Conservation (phyloP, 495 filamentous ascomycete genomes). For the Neurospora tetraspora region DNA sequence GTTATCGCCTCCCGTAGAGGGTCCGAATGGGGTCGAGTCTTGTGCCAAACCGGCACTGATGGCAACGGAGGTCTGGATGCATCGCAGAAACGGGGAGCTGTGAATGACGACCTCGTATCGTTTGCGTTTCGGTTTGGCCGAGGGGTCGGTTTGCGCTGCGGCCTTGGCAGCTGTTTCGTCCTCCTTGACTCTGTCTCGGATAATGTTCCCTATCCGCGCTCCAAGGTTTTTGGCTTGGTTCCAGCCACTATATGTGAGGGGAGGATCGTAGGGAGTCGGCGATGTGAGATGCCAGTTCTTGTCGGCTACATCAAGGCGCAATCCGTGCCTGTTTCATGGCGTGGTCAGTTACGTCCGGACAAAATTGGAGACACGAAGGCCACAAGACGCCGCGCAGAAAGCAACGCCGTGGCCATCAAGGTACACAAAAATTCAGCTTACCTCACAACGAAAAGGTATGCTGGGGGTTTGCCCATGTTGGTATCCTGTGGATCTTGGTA, state of each 20-base stretch:
- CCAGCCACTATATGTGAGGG: slow-evolving; percentile 93
- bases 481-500: background rate
- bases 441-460: slow-evolving; percentile 70
- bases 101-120: slow-evolving; percentile 78
- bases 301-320: slow-evolving; percentile 85
- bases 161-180: slow-evolving; percentile 22
- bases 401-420: background rate
- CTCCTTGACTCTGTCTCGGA: slow-evolving; percentile 40
- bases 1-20: slow-evolving; percentile 9
- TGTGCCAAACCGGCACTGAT: slow-evolving; percentile 83
- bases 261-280: slow-evolving; percentile 89
- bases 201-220: slow-evolving; percentile 62
- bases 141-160: slow-evolving; percentile 5
- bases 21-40: slow-evolving; percentile 30
- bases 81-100: slow-evolving; percentile 84
- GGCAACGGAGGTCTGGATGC: slow-evolving; percentile 83
- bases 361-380: background rate
- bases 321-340: slow-evolving; percentile 59
- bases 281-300: slow-evolving; percentile 94
- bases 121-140: slow-evolving; percentile 31
- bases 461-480: slow-evolving; percentile 37
- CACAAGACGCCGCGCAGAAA: background rate
- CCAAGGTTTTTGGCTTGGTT: slow-evolving; percentile 72
- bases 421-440: slow-evolving; percentile 25
- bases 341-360: background rate